Evolutionary conservation across 805 yeast genomes (phyloP), one percentile per base, ranked within the genome.

Genomic region (Wickerhamomyces silvicola): DNA sequence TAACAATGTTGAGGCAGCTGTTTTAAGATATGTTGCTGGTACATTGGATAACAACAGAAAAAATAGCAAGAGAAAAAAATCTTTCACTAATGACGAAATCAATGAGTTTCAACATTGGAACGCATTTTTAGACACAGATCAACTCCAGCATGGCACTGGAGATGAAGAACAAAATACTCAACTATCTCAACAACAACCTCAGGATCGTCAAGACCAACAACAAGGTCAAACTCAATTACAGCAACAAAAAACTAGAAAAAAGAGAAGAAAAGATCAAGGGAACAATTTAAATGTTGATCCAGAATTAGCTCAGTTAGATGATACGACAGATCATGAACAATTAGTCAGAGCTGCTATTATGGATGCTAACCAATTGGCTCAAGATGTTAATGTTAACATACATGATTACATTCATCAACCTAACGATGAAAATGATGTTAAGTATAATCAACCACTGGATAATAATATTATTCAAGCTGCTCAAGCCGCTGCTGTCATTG

Each of bases 1-100:
- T 23, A 60, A 68, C 36, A 75, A 73, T 10, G 92, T 81, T 3
- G 92, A 81, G 46, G 92, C 82, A 12, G 92, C 87, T 1, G 87
- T 82, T 12, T 66, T 81, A 73, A 68, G 72, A 34, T 72, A 73
- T 43, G 90, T 81, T 10, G 85, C 81, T 13, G 81, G 79, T 6
- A 70, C 78, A 1, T 54, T 79, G 25, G 73, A 64, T 12, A 53
- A 42, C 26, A 59, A 30, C 46, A 56, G 42, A 22, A 29, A 18
- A 28, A 27, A 18, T 29, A 33, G 37, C 25, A 30, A 49, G 22
- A 46, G 46, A 35, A 43, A 43, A 32, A 45, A 45, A 16, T 41
- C 44, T 3, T 40, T 32, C 16, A 36, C 37, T 15, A 29, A 39
- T 19, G 51, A 43, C 5, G 47, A 45, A 13, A 46, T 42, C 13